Percentiles rank a stretch among this genome's conserved stretches.
Conservation (phyloP, 2,329 filamentous ascomycete species). For the Pseudodiploospora longispora region DNA sequence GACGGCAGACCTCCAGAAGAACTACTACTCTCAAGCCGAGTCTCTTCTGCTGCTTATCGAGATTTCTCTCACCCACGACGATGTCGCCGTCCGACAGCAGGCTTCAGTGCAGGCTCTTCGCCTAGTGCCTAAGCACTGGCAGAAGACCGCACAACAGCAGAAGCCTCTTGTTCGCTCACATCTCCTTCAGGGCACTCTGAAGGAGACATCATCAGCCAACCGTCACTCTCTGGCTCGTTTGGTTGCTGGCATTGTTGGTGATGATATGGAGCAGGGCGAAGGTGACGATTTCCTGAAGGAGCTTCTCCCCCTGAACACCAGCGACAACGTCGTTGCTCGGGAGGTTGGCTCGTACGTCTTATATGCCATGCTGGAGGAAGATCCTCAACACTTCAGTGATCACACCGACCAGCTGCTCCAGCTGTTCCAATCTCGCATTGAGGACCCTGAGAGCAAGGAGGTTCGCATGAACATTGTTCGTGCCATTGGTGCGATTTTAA, state of each 20-base stretch:
- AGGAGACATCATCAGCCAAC: conserved; percentile 67
- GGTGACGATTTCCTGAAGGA: conserved; percentile 76
- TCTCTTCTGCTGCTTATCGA: conserved; percentile 82
- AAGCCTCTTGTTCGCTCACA: conserved; percentile 75
- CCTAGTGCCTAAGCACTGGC: conserved; percentile 81
- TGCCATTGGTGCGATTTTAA: conserved; percentile 77
- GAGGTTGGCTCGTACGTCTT: conserved; percentile 91
- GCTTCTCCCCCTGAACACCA: conserved; percentile 72
- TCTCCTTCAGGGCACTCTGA: conserved; percentile 74
- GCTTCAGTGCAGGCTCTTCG: conserved; percentile 85
- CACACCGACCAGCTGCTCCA: conserved; percentile 72
- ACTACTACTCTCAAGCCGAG: conserved; percentile 81
- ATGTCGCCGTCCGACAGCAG: conserved; percentile 71
- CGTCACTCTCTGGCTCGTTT: conserved; percentile 84
- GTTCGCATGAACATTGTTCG: conserved; percentile 93
- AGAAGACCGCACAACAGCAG: conserved; percentile 61
- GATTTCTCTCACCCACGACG: conserved; percentile 71
- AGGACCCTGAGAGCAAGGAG: conserved; percentile 82
- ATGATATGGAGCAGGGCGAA: conserved; percentile 67
- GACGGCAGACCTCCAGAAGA: conserved; percentile 83
- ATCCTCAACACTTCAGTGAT: conserved; percentile 76
- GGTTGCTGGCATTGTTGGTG: conserved; percentile 75
- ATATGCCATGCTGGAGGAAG: conserved; percentile 81
- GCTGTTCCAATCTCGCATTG: conserved; percentile 79
- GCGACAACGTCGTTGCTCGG: conserved; percentile 66